These are phyloP conservation scores for Metschnikowia hibisci DNA, from an alignment of 805 yeast species.

Conservation along the genomic window DNA sequence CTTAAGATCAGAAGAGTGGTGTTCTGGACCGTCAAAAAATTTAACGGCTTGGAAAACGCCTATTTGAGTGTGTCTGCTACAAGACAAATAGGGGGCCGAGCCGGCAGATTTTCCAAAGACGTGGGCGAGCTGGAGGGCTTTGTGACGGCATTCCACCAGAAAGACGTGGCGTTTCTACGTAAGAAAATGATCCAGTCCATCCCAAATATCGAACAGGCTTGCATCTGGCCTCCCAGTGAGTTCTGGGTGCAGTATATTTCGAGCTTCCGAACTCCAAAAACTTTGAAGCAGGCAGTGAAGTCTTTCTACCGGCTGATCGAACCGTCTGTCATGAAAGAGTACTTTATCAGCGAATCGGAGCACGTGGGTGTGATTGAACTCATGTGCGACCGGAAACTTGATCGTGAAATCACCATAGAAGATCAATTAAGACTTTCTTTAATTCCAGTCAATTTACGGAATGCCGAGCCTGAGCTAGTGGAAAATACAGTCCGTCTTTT, in stretches of 20 bases:
- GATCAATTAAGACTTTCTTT: conserved; percentile 57
- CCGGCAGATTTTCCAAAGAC: conserved; percentile 65
- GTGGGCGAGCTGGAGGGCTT: conserved; percentile 40
- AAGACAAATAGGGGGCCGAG: conserved; percentile 95
- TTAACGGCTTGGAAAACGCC: conserved; percentile 54
- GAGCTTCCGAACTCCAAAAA: conserved; percentile 50
- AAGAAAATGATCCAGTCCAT: conserved; percentile 50
- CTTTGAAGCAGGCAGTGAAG: conserved; percentile 43
- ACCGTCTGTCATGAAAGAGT: conserved; percentile 21
- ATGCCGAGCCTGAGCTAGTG: conserved; percentile 33
- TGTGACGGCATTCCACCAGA: conserved; percentile 49
- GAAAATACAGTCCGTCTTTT: conserved; percentile 44
- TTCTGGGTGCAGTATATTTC: conserved; percentile 66
- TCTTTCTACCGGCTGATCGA: conserved; percentile 44
- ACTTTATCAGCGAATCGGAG: conserved; percentile 35
- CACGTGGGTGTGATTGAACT: conserved; percentile 40
- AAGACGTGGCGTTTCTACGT: conserved; percentile 44
- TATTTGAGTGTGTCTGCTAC: conserved; percentile 59
- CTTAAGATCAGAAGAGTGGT: conserved; percentile 77
- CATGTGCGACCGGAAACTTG: conserved; percentile 35
- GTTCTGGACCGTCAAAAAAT: conserved; percentile 66
- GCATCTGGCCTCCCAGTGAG: conserved; percentile 75
- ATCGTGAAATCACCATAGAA: conserved; percentile 36
- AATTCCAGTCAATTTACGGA: conserved; percentile 51
- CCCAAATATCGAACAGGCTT: conserved; percentile 53